Percentiles rank a stretch among this genome's conserved stretches.
Conservation (phyloP, 169 alveolate species). For the Plasmodium adleri region DNA sequence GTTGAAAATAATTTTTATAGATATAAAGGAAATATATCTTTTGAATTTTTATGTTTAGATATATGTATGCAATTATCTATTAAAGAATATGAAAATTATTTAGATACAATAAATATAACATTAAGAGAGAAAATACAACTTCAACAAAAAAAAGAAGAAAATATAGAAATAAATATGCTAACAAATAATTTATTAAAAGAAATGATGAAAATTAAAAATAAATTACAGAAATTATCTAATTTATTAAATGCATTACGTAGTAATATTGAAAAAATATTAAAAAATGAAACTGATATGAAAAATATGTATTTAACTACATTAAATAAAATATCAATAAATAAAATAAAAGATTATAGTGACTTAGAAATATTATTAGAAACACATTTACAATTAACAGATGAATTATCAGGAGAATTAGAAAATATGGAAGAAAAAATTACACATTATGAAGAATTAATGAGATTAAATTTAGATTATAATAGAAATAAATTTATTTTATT, state of each 20-base stretch:
- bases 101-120: slow-evolving; percentile 17
- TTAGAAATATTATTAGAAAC: slow-evolving; percentile 61
- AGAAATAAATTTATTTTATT: slow-evolving; percentile 58
- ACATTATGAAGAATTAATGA: slow-evolving; percentile 69
- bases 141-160: slow-evolving; percentile 59
- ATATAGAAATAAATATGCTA: slow-evolving; percentile 49
- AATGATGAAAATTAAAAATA: slow-evolving; percentile 66
- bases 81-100: slow-evolving; percentile 44
- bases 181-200: slow-evolving; percentile 42
- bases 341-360: slow-evolving; percentile 35
- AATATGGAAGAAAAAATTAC: slow-evolving; percentile 66
- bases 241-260: slow-evolving; percentile 56
- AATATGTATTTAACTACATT: slow-evolving; percentile 53
- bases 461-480: slow-evolving; percentile 62
- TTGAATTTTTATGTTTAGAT: slow-evolving; percentile 58
- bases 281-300: slow-evolving; percentile 36
- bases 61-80: slow-evolving; percentile 64
- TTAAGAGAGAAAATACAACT: slow-evolving; percentile 19
- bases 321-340: neutral
- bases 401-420: slow-evolving; percentile 48
- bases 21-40: slow-evolving; percentile 23
- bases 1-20: slow-evolving; percentile 42
- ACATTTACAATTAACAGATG: slow-evolving; percentile 67
- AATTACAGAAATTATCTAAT: slow-evolving; percentile 51
- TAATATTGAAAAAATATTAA: slow-evolving; percentile 41